Base-by-base conservation (phyloP, 2,329 filamentous ascomycete species). In the Boeremia lycopersici region DNA sequence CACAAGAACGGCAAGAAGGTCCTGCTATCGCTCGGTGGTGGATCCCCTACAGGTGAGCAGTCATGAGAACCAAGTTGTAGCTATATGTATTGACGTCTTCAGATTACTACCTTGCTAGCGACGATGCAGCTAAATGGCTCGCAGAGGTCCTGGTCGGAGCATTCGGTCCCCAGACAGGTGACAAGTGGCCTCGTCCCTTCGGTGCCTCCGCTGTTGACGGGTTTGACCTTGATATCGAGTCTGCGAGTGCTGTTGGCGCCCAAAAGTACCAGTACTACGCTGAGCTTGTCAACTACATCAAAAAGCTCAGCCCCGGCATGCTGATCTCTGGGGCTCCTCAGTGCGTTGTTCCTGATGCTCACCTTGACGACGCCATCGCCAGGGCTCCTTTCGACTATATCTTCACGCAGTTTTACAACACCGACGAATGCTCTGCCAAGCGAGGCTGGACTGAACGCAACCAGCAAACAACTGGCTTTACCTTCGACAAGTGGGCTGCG, bases 321-420 rank as follows among this genome's bases (percentile, higher is more conserved):
- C 72, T 84, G 58, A 78, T 84, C 59, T 82, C 81, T 5, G 79
- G 73, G 15, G 80, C 82, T 2, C 82, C 82, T n/a, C 81, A 84
- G 61, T 84, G 82, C 59, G 42, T 72, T 8, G 65, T 79, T 19
- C 80, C 81, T 2, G 82, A 84, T 60, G 60, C 62, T 19, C 77
- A 67, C 68, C 74, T 84, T 23, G 66, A 69, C n/a, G 47, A 74
- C 33, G 78, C 79, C 7, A 81, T 84, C 49, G 40, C 54, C 13
- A 72, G 72, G 30, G 72, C 79, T 8, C 56, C 59, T 9, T 82
- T 84, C 61, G 82, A 84, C 64, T 83, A 81, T 61, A 62, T 84
- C 58, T 84, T 80, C 71, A 74, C 82, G 31, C 82, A 84, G 57
- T 84, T 82, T 69, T 85, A 84, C 73, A 84, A 84, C 73, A 84